Percentiles rank a stretch among this genome's conserved stretches.
Evolutionary conservation across 2,329 filamentous ascomycete genomes (phyloP).

Genomic region (Ophiocordyceps unilateralis): DNA sequence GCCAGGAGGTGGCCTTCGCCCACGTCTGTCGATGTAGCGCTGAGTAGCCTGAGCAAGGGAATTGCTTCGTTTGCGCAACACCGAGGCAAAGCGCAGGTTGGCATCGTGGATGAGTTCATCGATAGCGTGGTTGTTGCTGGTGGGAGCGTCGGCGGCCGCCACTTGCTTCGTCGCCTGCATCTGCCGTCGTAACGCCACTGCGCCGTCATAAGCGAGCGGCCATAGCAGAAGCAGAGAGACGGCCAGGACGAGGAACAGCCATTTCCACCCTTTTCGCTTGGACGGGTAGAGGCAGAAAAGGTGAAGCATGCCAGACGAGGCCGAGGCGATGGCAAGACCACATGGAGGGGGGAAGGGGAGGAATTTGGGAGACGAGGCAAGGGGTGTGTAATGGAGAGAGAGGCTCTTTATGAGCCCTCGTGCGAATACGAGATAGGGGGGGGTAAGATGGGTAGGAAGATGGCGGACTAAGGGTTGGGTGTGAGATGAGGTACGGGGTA

Average conservation of each 20-base stretch:
- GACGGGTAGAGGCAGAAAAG: neutral
- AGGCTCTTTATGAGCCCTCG: too few relatives aligned
- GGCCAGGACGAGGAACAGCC: neutral
- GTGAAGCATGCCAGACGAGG: neutral
- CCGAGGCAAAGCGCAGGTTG: neutral
- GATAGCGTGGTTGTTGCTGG: neutral
- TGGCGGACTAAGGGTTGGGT: too few relatives aligned
- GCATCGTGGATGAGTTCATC: neutral
- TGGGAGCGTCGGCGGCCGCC: neutral
- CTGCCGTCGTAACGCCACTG: neutral
- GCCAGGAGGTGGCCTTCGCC: constrained; percentile 45
- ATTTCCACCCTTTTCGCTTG: neutral
- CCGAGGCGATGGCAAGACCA: neutral
- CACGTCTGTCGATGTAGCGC: constrained; percentile 36
- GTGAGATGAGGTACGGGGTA: too few relatives aligned
- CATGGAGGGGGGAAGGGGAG: neutral
- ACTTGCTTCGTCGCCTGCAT: neutral
- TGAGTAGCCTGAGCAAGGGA: constrained; percentile 21
- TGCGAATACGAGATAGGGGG: too few relatives aligned
- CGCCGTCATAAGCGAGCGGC: neutral
- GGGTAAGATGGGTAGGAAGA: too few relatives aligned
- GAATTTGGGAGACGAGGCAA: too few relatives aligned
- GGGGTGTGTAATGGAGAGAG: too few relatives aligned
- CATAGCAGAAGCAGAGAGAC: neutral
- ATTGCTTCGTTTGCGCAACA: neutral